phyloP scores from a whole-genome alignment of 768 basidiomycete species.

The Lactarius hengduanensis region DNA sequence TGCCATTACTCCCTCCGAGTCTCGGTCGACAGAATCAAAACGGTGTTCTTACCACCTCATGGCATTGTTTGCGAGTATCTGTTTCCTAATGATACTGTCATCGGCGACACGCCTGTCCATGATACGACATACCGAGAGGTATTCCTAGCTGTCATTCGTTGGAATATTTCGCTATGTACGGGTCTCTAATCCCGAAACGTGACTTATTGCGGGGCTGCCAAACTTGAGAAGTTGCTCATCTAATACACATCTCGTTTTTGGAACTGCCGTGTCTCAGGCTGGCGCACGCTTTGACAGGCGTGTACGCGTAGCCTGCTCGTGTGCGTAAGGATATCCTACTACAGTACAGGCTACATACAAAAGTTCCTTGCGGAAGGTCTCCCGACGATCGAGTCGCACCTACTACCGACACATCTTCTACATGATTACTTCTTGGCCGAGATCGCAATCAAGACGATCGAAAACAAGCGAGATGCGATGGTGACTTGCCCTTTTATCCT shows the following conservation, averaged over 20 bases:
- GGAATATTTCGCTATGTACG: not conserved
- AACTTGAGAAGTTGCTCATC: not conserved
- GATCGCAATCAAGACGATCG: conserved; percentile 97
- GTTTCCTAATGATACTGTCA: too few relatives aligned
- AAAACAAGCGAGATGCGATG: conserved; percentile 98
- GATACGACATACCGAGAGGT: not conserved
- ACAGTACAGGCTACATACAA: conserved; percentile 34
- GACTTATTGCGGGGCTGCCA: not conserved
- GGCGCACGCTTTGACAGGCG: conserved; percentile 49
- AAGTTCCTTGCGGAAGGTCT: conserved; percentile 83
- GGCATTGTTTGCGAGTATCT: too few relatives aligned
- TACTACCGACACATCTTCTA: conserved; percentile 76
- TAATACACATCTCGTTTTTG: conserved; percentile 45
- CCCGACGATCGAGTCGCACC: conserved; percentile 75
- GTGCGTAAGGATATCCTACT: conserved; percentile 42
- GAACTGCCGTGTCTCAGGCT: conserved; percentile 45
- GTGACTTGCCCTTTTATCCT: conserved; percentile 39
- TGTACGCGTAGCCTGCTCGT: conserved; percentile 56
- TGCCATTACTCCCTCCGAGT: too few relatives aligned
- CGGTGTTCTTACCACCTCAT: too few relatives aligned
- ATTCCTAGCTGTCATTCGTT: not conserved
- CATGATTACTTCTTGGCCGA: conserved; percentile 99
- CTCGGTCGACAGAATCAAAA: too few relatives aligned
- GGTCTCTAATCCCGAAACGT: not conserved
- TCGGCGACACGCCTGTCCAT: too few relatives aligned